These are phyloP conservation scores for Trichoderma orchidacearum DNA, from an alignment of 495 filamentous ascomycete species.

Conservation along the genomic window DNA sequence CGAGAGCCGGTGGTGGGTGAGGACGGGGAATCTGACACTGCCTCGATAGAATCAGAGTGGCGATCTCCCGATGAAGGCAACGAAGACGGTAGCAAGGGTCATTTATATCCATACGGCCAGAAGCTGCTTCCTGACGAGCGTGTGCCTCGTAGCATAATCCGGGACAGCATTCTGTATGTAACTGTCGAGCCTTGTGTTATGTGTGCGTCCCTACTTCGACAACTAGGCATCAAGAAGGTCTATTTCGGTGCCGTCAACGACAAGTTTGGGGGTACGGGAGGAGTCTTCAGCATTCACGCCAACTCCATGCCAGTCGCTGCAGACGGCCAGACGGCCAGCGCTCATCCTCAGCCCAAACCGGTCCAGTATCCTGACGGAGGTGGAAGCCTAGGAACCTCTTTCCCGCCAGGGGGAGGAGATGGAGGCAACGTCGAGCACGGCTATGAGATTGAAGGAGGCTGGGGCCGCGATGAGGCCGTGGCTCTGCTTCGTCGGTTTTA, in stretches of 20 bases:
- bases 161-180: conserved; percentile 74
- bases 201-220: conserved; percentile 87
- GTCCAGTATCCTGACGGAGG: background rate
- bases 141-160: conserved; percentile 40
- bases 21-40: background rate
- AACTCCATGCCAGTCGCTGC: conserved; percentile 36
- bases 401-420: conserved; percentile 15
- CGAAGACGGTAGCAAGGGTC: conserved; percentile 27
- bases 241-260: conserved; percentile 95
- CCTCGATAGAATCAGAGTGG: background rate
- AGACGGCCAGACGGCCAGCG: background rate
- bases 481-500: conserved; percentile 87
- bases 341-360: background rate
- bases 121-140: conserved; percentile 30
- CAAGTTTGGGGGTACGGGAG: conserved; percentile 88
- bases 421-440: conserved; percentile 48
- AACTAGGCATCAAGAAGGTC: conserved; percentile 67
- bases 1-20: conserved; percentile 19
- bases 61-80: conserved; percentile 20
- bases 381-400: conserved; percentile 6
- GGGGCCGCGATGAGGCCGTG: conserved; percentile 79
- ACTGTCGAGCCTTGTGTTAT: conserved; percentile 97
- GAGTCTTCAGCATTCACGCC: conserved; percentile 73
- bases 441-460: conserved; percentile 66
- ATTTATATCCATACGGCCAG: conserved; percentile 35